Evolutionary conservation across 805 yeast genomes (phyloP).

Genomic region (Maudiozyma bulderi): DNA sequence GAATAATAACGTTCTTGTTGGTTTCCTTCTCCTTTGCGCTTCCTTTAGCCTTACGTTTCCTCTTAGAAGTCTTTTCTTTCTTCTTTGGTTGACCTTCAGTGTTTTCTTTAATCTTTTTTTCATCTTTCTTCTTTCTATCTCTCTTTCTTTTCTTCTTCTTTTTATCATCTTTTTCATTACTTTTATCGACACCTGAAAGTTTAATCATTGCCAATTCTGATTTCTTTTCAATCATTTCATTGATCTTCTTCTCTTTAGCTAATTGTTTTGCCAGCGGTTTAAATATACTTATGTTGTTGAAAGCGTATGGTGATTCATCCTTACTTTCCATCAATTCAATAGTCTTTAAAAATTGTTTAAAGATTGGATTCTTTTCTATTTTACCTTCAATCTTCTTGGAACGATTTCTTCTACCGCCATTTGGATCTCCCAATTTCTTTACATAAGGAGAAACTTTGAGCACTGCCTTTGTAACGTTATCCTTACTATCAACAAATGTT

Average conservation of each 20-base stretch:
- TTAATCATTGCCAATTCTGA: constrained; percentile 20
- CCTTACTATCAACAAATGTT: constrained; percentile 25
- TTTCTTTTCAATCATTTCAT: constrained; percentile 12
- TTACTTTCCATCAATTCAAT: constrained; percentile 14
- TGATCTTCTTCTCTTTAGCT: constrained; percentile 13
- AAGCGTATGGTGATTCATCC: constrained; percentile 14
- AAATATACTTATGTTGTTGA: constrained; percentile 22
- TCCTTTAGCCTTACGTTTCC: not conserved
- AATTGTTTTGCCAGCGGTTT: constrained; percentile 23
- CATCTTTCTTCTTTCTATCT: constrained; percentile 4
- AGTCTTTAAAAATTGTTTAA: constrained; percentile 26
- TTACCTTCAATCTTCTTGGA: constrained; percentile 19
- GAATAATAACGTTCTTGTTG: constrained; percentile 22
- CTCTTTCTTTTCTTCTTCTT: constrained; percentile 5
- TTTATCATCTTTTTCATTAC: constrained; percentile 14
- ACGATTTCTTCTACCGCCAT: constrained; percentile 9
- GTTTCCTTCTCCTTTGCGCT: not conserved
- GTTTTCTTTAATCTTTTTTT: constrained; percentile 5
- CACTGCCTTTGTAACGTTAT: constrained; percentile 15
- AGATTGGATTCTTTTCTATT: constrained; percentile 24
- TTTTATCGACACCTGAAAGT: constrained; percentile 20
- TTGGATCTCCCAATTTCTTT: constrained; percentile 7
- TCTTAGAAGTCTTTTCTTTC: constrained; percentile 4
- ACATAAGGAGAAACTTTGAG: constrained; percentile 18
- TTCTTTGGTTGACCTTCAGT: not conserved